Evolutionary conservation across 2,329 filamentous ascomycete genomes (phyloP).

Genomic region (Hymenoscyphus scutula): DNA sequence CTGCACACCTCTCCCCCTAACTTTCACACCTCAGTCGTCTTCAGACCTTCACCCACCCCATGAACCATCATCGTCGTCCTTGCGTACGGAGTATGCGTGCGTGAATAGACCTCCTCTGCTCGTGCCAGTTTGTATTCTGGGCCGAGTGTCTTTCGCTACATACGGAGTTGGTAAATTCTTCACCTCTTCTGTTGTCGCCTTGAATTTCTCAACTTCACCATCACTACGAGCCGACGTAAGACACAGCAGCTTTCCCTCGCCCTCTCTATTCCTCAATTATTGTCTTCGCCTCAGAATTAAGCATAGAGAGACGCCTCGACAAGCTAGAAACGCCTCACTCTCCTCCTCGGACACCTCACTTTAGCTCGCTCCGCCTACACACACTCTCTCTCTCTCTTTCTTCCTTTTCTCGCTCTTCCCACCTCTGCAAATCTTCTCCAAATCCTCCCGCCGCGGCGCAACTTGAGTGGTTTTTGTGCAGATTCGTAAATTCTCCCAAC

Average conservation of each 20-base stretch:
- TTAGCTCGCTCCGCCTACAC: too few species aligned
- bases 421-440: too few species aligned
- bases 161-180: not conserved
- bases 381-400: too few species aligned
- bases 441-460: not conserved
- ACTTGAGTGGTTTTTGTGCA: not conserved
- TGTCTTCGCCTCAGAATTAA: not conserved
- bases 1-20: not conserved
- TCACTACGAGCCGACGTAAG: not conserved
- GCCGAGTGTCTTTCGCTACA: not conserved
- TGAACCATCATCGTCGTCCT: not conserved
- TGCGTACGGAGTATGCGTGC: conserved; percentile 1
- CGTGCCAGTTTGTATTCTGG: not conserved
- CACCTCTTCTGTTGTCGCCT: not conserved
- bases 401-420: too few species aligned
- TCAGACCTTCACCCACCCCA: not conserved
- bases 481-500: not conserved
- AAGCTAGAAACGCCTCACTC: too few species aligned
- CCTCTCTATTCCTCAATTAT: not conserved
- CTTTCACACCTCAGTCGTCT: not conserved
- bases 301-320: not conserved
- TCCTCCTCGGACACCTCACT: too few species aligned
- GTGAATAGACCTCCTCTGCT: not conserved
- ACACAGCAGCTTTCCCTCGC: not conserved
- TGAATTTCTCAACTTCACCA: not conserved